phyloP scores from a whole-genome alignment of 2,329 filamentous ascomycete species.

The Alternaria sp. region DNA sequence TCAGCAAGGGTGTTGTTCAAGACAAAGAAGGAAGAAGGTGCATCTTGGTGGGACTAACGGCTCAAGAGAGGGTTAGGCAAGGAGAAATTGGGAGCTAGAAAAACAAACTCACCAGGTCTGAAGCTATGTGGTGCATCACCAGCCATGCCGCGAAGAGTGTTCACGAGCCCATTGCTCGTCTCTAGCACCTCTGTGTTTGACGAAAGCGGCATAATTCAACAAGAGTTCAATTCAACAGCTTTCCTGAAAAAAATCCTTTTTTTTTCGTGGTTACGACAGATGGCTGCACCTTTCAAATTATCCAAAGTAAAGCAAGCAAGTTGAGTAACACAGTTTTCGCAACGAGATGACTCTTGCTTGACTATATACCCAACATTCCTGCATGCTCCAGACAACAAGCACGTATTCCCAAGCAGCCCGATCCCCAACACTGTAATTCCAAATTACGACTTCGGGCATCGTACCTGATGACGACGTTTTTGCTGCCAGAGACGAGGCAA shows the following conservation, averaged over 20 bases:
- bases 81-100: neutral
- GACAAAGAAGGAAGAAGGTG: neutral
- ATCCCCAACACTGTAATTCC: neutral
- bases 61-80: neutral
- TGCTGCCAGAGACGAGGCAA: neutral
- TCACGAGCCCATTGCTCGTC: conserved; percentile 43
- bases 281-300: neutral
- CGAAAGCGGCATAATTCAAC: conserved; percentile 44
- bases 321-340: neutral
- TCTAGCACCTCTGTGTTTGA: conserved; percentile 35
- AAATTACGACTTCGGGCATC: neutral
- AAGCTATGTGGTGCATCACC: conserved; percentile 34
- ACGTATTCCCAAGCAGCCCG: neutral
- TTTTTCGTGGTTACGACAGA: neutral
- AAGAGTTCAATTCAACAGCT: no score
- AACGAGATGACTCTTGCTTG: neutral
- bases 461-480: neutral
- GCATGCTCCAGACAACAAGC: neutral
- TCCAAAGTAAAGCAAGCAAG: neutral
- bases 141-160: conserved; percentile 36
- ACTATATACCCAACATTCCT: neutral
- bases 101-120: conserved; percentile 38
- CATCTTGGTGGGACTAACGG: neutral
- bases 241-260: neutral
- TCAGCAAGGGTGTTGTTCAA: neutral